Base-by-base conservation (phyloP, 768 basidiomycete genomes). In the Lactarius akahatsu region DNA sequence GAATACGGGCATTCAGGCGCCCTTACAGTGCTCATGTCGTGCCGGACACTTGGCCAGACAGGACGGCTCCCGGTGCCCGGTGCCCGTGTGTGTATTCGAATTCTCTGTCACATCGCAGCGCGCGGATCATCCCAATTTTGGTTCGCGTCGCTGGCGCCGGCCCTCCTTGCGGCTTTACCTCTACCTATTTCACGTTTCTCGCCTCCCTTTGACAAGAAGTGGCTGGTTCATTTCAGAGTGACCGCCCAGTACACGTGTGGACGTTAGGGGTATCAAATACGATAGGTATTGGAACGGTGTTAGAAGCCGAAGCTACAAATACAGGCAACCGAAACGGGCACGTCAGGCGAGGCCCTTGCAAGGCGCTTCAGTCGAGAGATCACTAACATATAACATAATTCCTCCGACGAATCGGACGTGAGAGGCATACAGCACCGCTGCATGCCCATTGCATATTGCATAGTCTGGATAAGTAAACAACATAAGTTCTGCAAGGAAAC, bases 381-480 rank as follows among this genome's bases (percentile, higher is more conserved):
- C n/a, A 23, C 23, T 15, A 52, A 13, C 11, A 50, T 0, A 52
- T 50, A 50, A 26, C 47, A 50, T 52, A 52, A 52, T 52, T 26
- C 26, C 13, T 52, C 50, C 50, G 50, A 52, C 26, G 23, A 52
- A 52, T 52, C 50, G 50, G 50, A 52, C 26, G 50, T 52, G 26
- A 52, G 16, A 52, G 40, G 50, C 45, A 28, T 38, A 57, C 4
- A 64, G n/a, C 36, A n/a, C 56, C 23, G 18, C 34, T 63, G 34
- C 38, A 40, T 57, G 38, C 54, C 30, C 23, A 10, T 28, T 40
- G 30, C 34, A 66, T 52, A 36, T 28, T 40, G 30, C 34, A 66
- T 52, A 36, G 10, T 38, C 36, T 58, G 32, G 15, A 52, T 56
- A 61, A 56, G 64, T 61, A 61, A 66, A 58, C 43, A 26, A 57